Percentiles rank a stretch among this genome's conserved stretches.
These are phyloP conservation scores for Passalora sequoiae DNA, from an alignment of 2,329 filamentous ascomycete genomes.

Conservation along the genomic window DNA sequence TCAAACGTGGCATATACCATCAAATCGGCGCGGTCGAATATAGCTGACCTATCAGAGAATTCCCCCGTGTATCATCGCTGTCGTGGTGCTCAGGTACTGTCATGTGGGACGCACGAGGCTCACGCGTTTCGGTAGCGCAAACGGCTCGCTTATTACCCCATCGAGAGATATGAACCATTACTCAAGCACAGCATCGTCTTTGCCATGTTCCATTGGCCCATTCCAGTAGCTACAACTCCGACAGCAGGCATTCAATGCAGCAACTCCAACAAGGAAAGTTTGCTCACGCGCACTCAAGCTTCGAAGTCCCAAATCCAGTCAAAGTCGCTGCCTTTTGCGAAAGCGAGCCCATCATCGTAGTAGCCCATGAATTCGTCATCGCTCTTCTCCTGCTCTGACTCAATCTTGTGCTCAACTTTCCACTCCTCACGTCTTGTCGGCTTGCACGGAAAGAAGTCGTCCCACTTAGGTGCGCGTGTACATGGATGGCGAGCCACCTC, in stretches of 20 bases:
- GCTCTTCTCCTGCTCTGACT: no score
- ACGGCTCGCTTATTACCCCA: no score
- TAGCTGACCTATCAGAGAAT: no score
- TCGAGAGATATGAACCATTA: neutral
- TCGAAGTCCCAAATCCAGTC: slow-evolving; percentile 7
- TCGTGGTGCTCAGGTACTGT: no score
- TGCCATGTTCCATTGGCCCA: neutral
- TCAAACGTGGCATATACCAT: no score
- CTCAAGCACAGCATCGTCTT: neutral
- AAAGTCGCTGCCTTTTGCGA: slow-evolving; percentile 6
- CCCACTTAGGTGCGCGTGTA: slow-evolving; percentile 4
- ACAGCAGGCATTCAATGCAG: no score
- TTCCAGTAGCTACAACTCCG: no score
- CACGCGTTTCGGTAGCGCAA: no score
- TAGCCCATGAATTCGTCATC: slow-evolving; percentile 6
- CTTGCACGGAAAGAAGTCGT: slow-evolving; percentile 8
- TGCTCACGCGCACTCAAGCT: neutral
- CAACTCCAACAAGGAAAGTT: neutral
- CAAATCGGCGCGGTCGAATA: no score
- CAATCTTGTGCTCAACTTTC: neutral
- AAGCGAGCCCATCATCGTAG: slow-evolving; percentile 8
- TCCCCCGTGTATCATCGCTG: no score
- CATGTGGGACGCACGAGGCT: neutral
- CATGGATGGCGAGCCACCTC: neutral
- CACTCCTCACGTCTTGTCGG: neutral